Percentiles rank a stretch among this genome's conserved stretches.
phyloP scores from a whole-genome alignment of 23 red algal genomes.

The Chondrus crispus region DNA sequence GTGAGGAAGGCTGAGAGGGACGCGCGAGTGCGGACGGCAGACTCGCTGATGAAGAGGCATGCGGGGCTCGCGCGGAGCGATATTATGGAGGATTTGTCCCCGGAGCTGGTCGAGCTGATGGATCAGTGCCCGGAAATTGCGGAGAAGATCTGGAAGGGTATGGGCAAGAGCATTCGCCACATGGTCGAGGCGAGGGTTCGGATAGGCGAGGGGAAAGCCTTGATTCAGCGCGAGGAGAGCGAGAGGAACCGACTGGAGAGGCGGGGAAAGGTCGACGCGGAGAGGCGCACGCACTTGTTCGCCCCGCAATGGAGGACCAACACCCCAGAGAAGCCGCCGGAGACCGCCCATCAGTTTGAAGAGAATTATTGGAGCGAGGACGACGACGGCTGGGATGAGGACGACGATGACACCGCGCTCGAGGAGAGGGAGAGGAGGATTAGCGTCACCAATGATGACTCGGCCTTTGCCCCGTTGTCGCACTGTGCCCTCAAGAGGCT shows the following conservation, averaged over 20 bases:
- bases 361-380: neutral
- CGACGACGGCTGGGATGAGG: neutral
- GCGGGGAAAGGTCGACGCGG: too few species aligned
- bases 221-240: neutral
- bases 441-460: conserved; percentile 35
- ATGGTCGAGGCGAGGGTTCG: neutral
- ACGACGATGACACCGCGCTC: neutral
- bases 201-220: neutral
- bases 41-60: too few species aligned
- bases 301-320: too few species aligned
- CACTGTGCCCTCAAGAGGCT: conserved; percentile 12
- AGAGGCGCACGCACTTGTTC: too few species aligned
- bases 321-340: neutral
- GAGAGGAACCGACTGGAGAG: neutral
- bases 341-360: neutral
- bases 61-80: neutral
- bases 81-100: neutral
- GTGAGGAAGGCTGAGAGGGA: neutral
- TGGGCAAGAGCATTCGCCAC: neutral
- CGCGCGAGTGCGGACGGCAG: too few species aligned
- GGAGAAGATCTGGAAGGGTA: neutral
- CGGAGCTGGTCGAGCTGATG: neutral
- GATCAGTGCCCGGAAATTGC: neutral
- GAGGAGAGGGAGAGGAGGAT: neutral
- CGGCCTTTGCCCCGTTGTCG: conserved; percentile 47